Percentiles rank a stretch among this genome's conserved stretches.
These are phyloP conservation scores for Neovahlkampfia damariscottae DNA, from an alignment of 78 protist species.

Conservation along the genomic window DNA sequence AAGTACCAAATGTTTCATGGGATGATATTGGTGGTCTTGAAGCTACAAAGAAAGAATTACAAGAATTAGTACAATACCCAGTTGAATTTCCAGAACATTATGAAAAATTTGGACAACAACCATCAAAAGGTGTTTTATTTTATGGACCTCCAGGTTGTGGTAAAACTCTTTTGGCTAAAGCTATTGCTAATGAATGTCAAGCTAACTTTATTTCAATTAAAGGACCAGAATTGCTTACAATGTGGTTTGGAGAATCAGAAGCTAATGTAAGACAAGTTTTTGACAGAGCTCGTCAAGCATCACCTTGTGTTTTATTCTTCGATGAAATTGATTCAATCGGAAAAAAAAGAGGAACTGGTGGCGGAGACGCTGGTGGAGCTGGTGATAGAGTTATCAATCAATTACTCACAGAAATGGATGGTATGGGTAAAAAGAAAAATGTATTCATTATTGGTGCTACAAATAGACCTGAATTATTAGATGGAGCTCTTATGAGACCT, in stretches of 20 bases:
- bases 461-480: constrained; percentile 99
- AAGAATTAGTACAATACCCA: constrained; percentile 94
- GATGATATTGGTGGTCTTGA: constrained; percentile 99
- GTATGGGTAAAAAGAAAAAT: constrained; percentile 95
- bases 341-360: constrained; percentile 81
- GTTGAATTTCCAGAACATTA: constrained; percentile 98
- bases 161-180: constrained; percentile 99
- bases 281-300: constrained; percentile 99
- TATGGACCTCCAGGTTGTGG: constrained; percentile 99
- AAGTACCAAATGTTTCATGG: constrained; percentile 99
- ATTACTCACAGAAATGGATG: constrained; percentile 99
- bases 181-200: constrained; percentile 99
- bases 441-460: constrained; percentile 99
- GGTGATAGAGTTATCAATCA: constrained; percentile 99
- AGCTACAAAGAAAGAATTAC: constrained; percentile 78
- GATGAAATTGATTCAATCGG: constrained; percentile 99
- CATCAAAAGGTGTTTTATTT: constrained; percentile 98
- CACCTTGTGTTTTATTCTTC: constrained; percentile 99
- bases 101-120: constrained; percentile 95
- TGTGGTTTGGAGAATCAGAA: constrained; percentile 99
- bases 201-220: constrained; percentile 99
- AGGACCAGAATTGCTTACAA: constrained; percentile 94
- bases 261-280: constrained; percentile 98
- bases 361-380: constrained; percentile 98
- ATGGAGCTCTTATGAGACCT: constrained; percentile 99